Evolutionary conservation across 306 rosid genomes (phyloP).

Genomic region (Castanopsis chinensis): DNA sequence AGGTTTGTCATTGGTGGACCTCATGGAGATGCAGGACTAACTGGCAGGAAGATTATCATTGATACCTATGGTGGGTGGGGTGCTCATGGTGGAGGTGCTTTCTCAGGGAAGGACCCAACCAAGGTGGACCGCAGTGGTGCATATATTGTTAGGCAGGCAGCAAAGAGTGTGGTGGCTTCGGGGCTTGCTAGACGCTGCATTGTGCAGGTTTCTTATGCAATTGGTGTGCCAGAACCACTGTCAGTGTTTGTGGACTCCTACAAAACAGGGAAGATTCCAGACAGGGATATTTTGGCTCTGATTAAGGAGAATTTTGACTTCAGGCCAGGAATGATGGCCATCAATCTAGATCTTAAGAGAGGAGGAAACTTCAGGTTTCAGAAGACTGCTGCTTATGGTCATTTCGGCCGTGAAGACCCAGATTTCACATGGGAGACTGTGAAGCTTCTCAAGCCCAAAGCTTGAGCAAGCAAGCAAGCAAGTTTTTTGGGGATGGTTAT

Average conservation of each 20-base stretch:
- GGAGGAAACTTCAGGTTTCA: slow-evolving; percentile 78
- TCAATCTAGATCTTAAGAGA: slow-evolving; percentile 63
- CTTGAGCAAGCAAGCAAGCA: slow-evolving; percentile 34
- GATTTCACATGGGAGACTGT: slow-evolving; percentile 82
- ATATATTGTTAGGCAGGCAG: slow-evolving; percentile 75
- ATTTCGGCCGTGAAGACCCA: slow-evolving; percentile 74
- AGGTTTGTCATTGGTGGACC: slow-evolving; percentile 85
- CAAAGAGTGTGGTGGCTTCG: slow-evolving; percentile 78
- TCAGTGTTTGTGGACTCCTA: slow-evolving; percentile 67
- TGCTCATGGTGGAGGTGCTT: slow-evolving; percentile 90
- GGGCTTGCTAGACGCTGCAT: slow-evolving; percentile 74
- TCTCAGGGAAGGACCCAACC: slow-evolving; percentile 84
- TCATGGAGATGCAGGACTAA: slow-evolving; percentile 84
- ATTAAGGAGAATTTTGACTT: slow-evolving; percentile 70
- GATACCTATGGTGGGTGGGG: slow-evolving; percentile 89
- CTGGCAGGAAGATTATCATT: slow-evolving; percentile 77
- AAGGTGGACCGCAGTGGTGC: slow-evolving; percentile 83
- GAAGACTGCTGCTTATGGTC: slow-evolving; percentile 84
- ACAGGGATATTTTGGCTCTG: slow-evolving; percentile 53
- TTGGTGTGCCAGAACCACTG: slow-evolving; percentile 74
- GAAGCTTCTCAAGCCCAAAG: slow-evolving; percentile 67
- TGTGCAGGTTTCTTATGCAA: slow-evolving; percentile 85
- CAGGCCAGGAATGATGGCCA: slow-evolving; percentile 80
- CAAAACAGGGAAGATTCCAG: slow-evolving; percentile 68
- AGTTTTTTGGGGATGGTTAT: slow-evolving; percentile 27